phyloP scores from a whole-genome alignment of 23 red algal genomes.

The Rhodosorus marinus region DNA sequence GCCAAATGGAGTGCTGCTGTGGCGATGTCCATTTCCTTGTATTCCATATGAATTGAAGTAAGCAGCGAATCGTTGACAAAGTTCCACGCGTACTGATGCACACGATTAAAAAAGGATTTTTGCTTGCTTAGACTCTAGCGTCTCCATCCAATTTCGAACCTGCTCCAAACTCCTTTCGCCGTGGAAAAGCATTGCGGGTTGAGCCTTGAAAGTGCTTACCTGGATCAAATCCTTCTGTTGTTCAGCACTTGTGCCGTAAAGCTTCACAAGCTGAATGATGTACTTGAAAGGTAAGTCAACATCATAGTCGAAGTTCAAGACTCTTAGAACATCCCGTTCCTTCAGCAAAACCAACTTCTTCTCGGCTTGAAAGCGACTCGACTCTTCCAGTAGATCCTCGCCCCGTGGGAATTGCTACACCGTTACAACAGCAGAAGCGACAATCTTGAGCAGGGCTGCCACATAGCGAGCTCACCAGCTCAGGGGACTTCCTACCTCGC shows the following conservation, averaged over 20 bases:
- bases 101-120: too few species aligned
- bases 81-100: conserved; percentile 78
- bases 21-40: conserved; percentile 49
- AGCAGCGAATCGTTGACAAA: conserved; percentile 65
- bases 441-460: not conserved
- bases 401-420: conserved; percentile 54
- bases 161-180: too few species aligned
- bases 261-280: conserved; percentile 36
- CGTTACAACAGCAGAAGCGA: not conserved
- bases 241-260: conserved; percentile 18
- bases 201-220: too few species aligned
- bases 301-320: conserved; percentile 66
- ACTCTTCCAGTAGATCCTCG: conserved; percentile 40
- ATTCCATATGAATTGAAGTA: conserved; percentile 54
- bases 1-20: conserved; percentile 49
- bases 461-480: not conserved
- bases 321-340: conserved; percentile 48
- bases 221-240: conserved; percentile 26
- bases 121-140: too few species aligned
- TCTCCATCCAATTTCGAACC: too few species aligned
- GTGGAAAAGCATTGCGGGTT: too few species aligned
- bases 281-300: conserved; percentile 67
- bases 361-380: conserved; percentile 38
- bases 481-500: not conserved
- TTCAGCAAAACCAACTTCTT: conserved; percentile 50